phyloP scores from a whole-genome alignment of 1,284 basidiomycete species.

The Boletus semigastroideus region DNA sequence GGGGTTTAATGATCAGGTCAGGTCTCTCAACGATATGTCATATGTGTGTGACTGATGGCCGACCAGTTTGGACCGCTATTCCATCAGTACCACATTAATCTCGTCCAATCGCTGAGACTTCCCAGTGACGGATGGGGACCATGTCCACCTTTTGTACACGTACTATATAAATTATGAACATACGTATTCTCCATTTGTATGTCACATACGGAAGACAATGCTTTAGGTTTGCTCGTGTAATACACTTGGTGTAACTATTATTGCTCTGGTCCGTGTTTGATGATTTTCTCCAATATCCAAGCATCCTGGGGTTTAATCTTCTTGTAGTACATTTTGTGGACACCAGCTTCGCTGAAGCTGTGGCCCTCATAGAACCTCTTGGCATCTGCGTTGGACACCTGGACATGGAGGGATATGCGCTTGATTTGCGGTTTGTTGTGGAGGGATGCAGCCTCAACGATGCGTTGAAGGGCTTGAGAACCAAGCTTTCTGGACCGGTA shows the following conservation, averaged over 20 bases:
- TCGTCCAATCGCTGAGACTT: conserved; percentile 17
- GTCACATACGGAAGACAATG: conserved; percentile 18
- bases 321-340: conserved; percentile 78
- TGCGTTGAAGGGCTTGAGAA: conserved; percentile 61
- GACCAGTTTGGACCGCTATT: conserved; percentile 15
- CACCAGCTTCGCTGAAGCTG: conserved; percentile 64
- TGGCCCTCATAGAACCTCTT: conserved; percentile 78
- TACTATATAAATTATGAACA: conserved; percentile 32
- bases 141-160: conserved; percentile 26
- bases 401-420: conserved; percentile 77
- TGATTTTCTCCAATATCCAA: conserved; percentile 69
- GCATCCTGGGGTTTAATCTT: conserved; percentile 76
- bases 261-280: conserved; percentile 23
- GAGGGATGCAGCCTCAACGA: conserved; percentile 59
- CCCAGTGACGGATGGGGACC: conserved; percentile 12
- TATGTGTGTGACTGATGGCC: conserved; percentile 18
- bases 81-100: conserved; percentile 29
- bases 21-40: conserved; percentile 13
- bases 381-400: conserved; percentile 67
- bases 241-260: conserved; percentile 26
- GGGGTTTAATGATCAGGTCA: conserved; percentile 14
- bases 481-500: conserved; percentile 75
- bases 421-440: conserved; percentile 60
- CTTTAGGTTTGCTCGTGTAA: conserved; percentile 21
- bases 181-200: conserved; percentile 18